Evolutionary conservation across 2,329 filamentous ascomycete genomes (phyloP).

Genomic region (Chrysoporthe deuterocubensis): DNA sequence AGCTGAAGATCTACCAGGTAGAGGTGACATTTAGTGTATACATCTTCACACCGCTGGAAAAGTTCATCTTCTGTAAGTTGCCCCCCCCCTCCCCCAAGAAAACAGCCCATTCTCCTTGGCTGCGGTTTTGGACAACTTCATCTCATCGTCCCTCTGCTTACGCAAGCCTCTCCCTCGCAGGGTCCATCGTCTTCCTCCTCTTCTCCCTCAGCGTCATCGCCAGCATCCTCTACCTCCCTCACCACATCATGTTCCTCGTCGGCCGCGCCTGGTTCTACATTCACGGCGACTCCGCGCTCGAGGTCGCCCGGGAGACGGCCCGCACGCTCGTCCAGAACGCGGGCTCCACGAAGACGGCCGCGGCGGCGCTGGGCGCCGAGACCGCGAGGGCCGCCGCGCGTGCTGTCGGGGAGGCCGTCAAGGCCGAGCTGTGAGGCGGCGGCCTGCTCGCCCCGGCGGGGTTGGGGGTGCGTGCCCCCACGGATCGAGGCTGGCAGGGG

Average conservation of each 20-base stretch:
- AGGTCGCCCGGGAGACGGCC: slow-evolving; percentile 49
- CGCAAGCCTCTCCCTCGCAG: slow-evolving; percentile 49
- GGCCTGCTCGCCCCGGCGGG: neutral
- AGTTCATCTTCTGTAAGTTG: slow-evolving; percentile 90
- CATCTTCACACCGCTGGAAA: slow-evolving; percentile 96
- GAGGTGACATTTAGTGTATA: slow-evolving; percentile 96
- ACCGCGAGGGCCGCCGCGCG: slow-evolving; percentile 37
- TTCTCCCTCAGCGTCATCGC: slow-evolving; percentile 85
- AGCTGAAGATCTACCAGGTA: slow-evolving; percentile 96
- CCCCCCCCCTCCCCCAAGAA: neutral
- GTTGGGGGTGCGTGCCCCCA: too few species aligned
- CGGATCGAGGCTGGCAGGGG: too few species aligned
- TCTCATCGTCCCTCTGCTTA: neutral
- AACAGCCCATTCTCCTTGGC: too few species aligned
- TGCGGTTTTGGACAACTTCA: neutral
- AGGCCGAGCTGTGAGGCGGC: slow-evolving; percentile 42
- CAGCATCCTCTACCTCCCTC: slow-evolving; percentile 87
- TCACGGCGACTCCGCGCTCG: slow-evolving; percentile 72
- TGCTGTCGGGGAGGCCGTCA: slow-evolving; percentile 36
- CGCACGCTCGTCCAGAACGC: slow-evolving; percentile 38
- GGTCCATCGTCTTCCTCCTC: slow-evolving; percentile 90
- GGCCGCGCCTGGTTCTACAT: slow-evolving; percentile 94
- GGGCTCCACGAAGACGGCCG: slow-evolving; percentile 4
- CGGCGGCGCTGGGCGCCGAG: slow-evolving; percentile 38
- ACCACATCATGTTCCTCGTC: slow-evolving; percentile 82